phyloP scores from a whole-genome alignment of 1,284 basidiomycete genomes.

The Salmacisia buchloeana region DNA sequence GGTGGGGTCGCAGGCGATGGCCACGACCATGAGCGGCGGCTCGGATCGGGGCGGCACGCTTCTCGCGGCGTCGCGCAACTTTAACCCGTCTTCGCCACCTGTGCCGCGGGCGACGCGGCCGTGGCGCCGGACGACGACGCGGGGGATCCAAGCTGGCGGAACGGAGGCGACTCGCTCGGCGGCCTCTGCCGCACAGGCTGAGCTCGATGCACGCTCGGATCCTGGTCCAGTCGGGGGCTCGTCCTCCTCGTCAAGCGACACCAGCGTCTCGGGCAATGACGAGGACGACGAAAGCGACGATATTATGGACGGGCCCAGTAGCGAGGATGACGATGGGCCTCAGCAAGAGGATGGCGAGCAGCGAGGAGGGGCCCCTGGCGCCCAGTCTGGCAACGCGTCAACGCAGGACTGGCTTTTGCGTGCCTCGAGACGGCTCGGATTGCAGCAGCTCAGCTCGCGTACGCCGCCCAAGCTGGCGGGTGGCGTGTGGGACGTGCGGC shows the following conservation, averaged over 20 bases:
- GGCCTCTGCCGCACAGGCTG: not conserved
- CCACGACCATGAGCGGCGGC: not conserved
- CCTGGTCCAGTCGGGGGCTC: no score
- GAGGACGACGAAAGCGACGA: not conserved
- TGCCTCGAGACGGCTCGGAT: not conserved
- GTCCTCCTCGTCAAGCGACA: no score
- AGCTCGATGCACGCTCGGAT: not conserved
- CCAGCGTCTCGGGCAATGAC: not conserved
- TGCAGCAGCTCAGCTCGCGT: not conserved
- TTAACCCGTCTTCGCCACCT: not conserved
- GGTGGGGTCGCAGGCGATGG: not conserved
- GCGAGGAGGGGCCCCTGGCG: no score
- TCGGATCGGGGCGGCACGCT: not conserved
- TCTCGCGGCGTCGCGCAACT: not conserved
- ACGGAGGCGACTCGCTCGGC: not conserved
- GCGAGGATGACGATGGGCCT: no score
- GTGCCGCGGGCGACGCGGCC: not conserved
- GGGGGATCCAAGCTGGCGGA: not conserved
- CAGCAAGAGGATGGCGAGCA: no score
- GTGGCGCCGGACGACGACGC: not conserved
- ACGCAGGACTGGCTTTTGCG: not conserved
- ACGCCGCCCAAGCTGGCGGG: not conserved
- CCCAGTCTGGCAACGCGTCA: no score
- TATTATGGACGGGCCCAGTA: not conserved
- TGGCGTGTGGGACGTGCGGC: not conserved